These are phyloP conservation scores for Exobasidium cylindrosporum DNA, from an alignment of 1,284 basidiomycete species.

Conservation along the genomic window DNA sequence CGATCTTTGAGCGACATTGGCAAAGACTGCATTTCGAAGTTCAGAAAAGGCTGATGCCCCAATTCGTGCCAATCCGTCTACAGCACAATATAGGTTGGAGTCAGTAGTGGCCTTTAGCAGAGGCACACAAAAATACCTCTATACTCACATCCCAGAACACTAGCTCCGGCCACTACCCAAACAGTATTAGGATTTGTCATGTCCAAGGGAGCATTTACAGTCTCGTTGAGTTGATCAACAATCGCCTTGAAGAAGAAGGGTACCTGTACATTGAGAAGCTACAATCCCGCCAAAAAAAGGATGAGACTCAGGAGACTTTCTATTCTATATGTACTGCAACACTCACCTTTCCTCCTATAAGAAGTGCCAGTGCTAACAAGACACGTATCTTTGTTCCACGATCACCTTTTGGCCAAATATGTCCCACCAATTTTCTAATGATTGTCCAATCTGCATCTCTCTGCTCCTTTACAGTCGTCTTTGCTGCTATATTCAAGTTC, in stretches of 20 bases:
- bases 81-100: no score
- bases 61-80: slow-evolving; percentile 81
- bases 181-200: slow-evolving; percentile 75
- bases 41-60: slow-evolving; percentile 86
- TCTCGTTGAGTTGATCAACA: slow-evolving; percentile 76
- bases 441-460: slow-evolving; percentile 60
- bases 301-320: background rate
- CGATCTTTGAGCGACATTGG: slow-evolving; percentile 89
- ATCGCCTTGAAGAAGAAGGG: slow-evolving; percentile 91
- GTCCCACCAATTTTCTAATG: slow-evolving; percentile 60
- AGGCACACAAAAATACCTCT: no score
- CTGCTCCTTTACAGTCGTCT: slow-evolving; percentile 36
- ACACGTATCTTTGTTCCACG: slow-evolving; percentile 67
- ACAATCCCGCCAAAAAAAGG: background rate
- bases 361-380: slow-evolving; percentile 73
- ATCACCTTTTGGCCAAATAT: slow-evolving; percentile 64
- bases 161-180: slow-evolving; percentile 83
- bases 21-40: slow-evolving; percentile 91
- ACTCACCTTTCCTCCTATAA: slow-evolving; percentile 65
- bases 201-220: slow-evolving; percentile 60
- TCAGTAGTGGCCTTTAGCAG: no score
- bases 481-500: slow-evolving; percentile 28
- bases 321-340: no score
- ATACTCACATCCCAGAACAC: slow-evolving; percentile 70
- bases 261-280: slow-evolving; percentile 94